These are phyloP conservation scores for Voacanga thouarsii DNA, from an alignment of 257 asterid genomes.

Conservation along the genomic window DNA sequence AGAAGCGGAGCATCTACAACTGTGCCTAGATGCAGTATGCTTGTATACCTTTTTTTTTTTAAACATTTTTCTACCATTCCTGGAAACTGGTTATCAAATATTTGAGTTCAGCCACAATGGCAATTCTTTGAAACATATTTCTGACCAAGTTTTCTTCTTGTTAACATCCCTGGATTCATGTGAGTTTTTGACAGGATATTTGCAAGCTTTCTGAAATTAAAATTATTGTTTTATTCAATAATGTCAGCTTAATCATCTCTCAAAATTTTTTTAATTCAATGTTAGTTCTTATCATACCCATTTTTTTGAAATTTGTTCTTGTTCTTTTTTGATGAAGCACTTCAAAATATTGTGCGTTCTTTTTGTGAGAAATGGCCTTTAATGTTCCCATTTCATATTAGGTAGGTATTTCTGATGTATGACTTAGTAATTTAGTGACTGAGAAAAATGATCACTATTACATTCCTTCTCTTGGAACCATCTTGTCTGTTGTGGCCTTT, in stretches of 20 bases:
- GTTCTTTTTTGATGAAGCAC: not conserved
- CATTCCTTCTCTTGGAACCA: not conserved
- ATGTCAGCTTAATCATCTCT: not conserved
- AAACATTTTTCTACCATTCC: not conserved
- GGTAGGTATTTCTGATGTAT: not conserved
- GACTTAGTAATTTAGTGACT: not conserved
- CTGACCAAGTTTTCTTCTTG: not conserved
- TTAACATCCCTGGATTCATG: not conserved
- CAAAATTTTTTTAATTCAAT: not conserved
- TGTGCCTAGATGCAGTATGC: slow-evolving; percentile 92
- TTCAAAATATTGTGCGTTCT: not conserved
- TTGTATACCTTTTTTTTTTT: slow-evolving; percentile 2
- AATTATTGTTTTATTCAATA: not conserved
- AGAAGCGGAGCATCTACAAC: slow-evolving; percentile 77
- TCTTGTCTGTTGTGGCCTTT: not conserved
- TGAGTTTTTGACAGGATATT: not conserved
- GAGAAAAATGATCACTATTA: not conserved
- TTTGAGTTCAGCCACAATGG: not conserved
- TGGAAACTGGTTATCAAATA: not conserved
- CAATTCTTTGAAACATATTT: not conserved
- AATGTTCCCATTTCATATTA: not conserved
- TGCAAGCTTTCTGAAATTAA: not conserved
- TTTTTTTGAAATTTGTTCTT: not conserved
- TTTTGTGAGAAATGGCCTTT: not conserved
- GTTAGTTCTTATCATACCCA: not conserved